Evolutionary conservation across 352 stramenopile species (phyloP), one percentile per base, ranked within the genome.

Genomic region (Globisporangium carolinianum): DNA sequence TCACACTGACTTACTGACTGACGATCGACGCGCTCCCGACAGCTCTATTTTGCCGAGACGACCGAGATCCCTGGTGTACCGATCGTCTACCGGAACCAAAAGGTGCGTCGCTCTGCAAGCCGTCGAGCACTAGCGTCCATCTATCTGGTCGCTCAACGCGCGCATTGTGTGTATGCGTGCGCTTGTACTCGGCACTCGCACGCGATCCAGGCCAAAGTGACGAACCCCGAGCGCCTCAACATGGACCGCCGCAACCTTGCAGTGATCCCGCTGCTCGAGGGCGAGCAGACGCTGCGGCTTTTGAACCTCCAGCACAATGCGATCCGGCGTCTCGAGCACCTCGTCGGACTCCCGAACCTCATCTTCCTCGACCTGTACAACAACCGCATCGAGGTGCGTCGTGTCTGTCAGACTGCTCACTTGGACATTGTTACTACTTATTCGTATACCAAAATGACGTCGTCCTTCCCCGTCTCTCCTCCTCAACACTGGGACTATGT

Each of bases 331-430:
- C 96, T 97, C 49, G 74, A 87, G 18, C 95, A 97, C 63, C 64
- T 97, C 14, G 48, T 81, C 7, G 79, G 83, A 15, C 67, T 97
- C 5, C 80, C 83, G 0, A 97, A 96, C 59, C 66, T 97, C 47
- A 97, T 97, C 39, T 97, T 97, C 48, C 63, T 97, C 0, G 89
- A 97, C 46, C 68, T 97, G 12, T 97, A 97, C 73, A 96, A 97
- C 66, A 97, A 97, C 64, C 68, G 83, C 9, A 87, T 97, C 24
- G 83, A 92, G 67, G 75, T 88, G 71, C 46, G 55, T 37, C 18
- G 12, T 55, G 15, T 12, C 59, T 15, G 18, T 36, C 15, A 47
- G 24, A 37, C 7, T 51, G 12, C 42, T 18, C 4, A 42, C 37
- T 42, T 14, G 45, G 45, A 0, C 45, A 48, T 17, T 1, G 15